Evolutionary conservation across 2,329 filamentous ascomycete species (phyloP).

Genomic region (Fusarium sp.): DNA sequence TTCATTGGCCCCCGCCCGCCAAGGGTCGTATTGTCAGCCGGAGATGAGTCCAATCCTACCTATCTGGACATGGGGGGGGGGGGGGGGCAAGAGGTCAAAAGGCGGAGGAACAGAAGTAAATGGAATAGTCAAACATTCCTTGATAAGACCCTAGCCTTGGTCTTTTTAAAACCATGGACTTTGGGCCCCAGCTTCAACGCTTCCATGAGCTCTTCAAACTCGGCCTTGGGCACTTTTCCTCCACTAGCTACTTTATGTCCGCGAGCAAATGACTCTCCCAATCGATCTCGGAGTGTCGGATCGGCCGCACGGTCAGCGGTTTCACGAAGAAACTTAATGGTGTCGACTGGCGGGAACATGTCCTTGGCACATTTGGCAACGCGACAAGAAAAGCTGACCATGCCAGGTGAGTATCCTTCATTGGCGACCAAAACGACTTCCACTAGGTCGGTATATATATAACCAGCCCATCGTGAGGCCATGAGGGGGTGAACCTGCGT

Average conservation of each 20-base stretch:
- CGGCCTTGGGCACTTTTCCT: slow-evolving; percentile 68
- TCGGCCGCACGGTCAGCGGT: slow-evolving; percentile 59
- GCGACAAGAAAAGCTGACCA: slow-evolving; percentile 76
- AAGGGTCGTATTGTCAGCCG: no score
- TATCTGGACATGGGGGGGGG: no score
- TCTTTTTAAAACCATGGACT: slow-evolving; percentile 50
- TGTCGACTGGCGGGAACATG: slow-evolving; percentile 68
- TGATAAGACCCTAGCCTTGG: slow-evolving; percentile 44
- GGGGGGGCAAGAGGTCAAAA: background rate
- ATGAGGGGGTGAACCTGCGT: slow-evolving; percentile 76
- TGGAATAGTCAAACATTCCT: background rate
- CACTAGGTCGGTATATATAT: slow-evolving; percentile 67
- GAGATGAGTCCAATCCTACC: no score
- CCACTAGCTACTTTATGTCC: slow-evolving; percentile 77
- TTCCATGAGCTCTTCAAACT: slow-evolving; percentile 74
- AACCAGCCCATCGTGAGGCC: slow-evolving; percentile 73
- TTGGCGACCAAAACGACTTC: slow-evolving; percentile 76
- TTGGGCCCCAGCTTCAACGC: slow-evolving; percentile 71
- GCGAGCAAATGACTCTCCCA: slow-evolving; percentile 73
- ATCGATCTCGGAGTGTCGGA: slow-evolving; percentile 55
- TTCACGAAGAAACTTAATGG: slow-evolving; percentile 67
- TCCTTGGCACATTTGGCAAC: slow-evolving; percentile 67
- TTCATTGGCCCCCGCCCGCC: no score
- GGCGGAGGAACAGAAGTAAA: background rate
- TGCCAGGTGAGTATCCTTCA: slow-evolving; percentile 70